A percentile compares a stretch with the other conserved stretches of the same genome.
Evolutionary conservation across 1,284 basidiomycete species (phyloP).

Genomic region (Papiliotrema fonsecae): DNA sequence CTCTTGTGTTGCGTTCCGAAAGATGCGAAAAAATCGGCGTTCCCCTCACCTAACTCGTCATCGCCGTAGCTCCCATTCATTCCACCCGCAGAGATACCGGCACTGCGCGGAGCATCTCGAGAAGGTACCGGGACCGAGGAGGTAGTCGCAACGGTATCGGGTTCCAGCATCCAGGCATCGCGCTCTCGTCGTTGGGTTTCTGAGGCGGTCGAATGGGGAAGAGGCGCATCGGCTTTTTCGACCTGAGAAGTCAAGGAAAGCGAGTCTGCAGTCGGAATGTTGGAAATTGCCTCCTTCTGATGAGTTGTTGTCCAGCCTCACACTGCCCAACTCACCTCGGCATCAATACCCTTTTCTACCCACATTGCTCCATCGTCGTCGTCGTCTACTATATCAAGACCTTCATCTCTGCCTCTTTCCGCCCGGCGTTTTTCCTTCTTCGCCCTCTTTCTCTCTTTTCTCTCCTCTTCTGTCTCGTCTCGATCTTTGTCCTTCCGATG

Average conservation of each 20-base stretch:
- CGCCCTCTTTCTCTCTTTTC: slow-evolving; percentile 43
- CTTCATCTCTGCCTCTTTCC: slow-evolving; percentile 26
- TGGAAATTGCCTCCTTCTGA: slow-evolving; percentile 23
- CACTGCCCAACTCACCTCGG: slow-evolving; percentile 57
- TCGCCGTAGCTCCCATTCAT: slow-evolving; percentile 69
- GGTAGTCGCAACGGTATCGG: slow-evolving; percentile 30
- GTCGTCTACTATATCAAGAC: slow-evolving; percentile 58
- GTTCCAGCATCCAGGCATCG: slow-evolving; percentile 87
- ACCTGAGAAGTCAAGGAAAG: slow-evolving; percentile 62
- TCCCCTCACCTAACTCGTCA: slow-evolving; percentile 49
- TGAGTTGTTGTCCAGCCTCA: background rate
- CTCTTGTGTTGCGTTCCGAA: slow-evolving; percentile 71
- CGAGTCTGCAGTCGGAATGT: slow-evolving; percentile 71
- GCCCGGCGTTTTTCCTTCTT: slow-evolving; percentile 32
- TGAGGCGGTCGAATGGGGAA: slow-evolving; percentile 51
- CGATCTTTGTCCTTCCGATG: slow-evolving; percentile 32
- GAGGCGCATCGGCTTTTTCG: slow-evolving; percentile 49
- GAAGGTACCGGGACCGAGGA: slow-evolving; percentile 5
- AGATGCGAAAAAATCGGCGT: slow-evolving; percentile 77
- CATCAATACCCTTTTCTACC: slow-evolving; percentile 80
- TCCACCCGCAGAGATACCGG: slow-evolving; percentile 9
- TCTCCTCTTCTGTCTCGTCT: slow-evolving; percentile 49
- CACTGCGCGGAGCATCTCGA: slow-evolving; percentile 20
- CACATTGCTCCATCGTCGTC: slow-evolving; percentile 68
- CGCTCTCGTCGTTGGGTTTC: slow-evolving; percentile 57